Evolutionary conservation across 306 rosid species (phyloP).

Genomic region (Macrotyloma uniflorum): DNA sequence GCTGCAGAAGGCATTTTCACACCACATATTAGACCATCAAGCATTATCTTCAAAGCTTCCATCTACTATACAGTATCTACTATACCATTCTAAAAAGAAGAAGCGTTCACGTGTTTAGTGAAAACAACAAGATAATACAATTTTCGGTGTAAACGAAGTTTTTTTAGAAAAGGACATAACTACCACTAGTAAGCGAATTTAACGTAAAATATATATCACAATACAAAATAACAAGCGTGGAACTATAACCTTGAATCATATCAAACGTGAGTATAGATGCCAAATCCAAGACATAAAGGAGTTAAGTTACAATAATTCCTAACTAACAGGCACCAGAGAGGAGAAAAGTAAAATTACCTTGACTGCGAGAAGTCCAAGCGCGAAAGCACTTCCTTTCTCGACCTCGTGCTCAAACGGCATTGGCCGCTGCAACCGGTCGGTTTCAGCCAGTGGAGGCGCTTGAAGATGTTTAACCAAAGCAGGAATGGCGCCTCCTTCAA

Average conservation of each 20-base stretch:
- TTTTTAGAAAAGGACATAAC: background rate
- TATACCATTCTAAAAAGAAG: conserved; percentile 18
- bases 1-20: conserved; percentile 60
- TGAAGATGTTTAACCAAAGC: conserved; percentile 82
- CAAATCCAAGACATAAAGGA: conserved; percentile 7
- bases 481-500: conserved; percentile 88
- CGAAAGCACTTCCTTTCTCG: conserved; percentile 90
- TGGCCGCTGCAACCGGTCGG: conserved; percentile 54
- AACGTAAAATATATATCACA: background rate
- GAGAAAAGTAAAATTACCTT: conserved; percentile 53
- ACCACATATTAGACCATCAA: conserved; percentile 19
- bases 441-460: conserved; percentile 56
- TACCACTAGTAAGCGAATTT: background rate
- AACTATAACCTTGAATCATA: conserved; percentile 13
- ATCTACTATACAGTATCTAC: background rate
- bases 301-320: conserved; percentile 8
- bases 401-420: conserved; percentile 86
- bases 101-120: background rate
- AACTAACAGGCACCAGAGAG: background rate
- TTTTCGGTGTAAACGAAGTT: background rate
- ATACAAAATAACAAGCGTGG: background rate
- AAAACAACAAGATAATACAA: background rate
- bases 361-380: conserved; percentile 88
- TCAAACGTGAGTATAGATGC: conserved; percentile 6
- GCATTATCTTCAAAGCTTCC: conserved; percentile 12